These are phyloP conservation scores for Leccinum fibrillosum DNA, from an alignment of 768 basidiomycete genomes.

Conservation along the genomic window DNA sequence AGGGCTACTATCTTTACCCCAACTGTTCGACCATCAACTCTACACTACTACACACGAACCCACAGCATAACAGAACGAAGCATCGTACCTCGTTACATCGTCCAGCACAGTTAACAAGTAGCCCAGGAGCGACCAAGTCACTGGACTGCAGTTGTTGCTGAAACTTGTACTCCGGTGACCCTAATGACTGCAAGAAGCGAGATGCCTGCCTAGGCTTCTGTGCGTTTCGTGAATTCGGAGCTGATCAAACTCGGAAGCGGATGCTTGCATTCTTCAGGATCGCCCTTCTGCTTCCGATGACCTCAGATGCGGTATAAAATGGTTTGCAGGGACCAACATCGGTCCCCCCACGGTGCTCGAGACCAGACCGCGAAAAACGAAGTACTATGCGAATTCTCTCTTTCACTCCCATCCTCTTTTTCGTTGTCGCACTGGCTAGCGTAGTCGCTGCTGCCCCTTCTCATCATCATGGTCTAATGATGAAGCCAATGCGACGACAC, in stretches of 20 bases:
- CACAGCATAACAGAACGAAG: no score
- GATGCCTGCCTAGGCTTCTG: background rate
- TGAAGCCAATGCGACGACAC: background rate
- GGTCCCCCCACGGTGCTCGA: background rate
- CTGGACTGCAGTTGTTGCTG: background rate
- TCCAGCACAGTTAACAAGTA: background rate
- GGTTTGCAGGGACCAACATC: background rate
- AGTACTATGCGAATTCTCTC: constrained; percentile 6
- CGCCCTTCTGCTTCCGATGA: background rate
- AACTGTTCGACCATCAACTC: no score
- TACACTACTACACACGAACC: no score
- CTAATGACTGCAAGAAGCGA: background rate
- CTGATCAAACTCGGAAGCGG: background rate
- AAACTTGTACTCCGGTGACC: background rate
- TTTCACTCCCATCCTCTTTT: constrained; percentile 1
- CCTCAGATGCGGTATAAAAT: constrained; percentile 5
- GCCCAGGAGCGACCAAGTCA: background rate
- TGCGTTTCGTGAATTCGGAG: background rate
- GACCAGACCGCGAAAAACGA: background rate
- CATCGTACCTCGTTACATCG: background rate
- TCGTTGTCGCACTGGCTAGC: background rate
- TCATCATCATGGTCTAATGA: background rate
- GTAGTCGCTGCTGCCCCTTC: constrained; percentile 1
- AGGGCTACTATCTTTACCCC: no score
- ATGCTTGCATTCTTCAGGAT: background rate